These are phyloP conservation scores for Kwoniella sp. DNA, from an alignment of 768 basidiomycete genomes.

Conservation along the genomic window DNA sequence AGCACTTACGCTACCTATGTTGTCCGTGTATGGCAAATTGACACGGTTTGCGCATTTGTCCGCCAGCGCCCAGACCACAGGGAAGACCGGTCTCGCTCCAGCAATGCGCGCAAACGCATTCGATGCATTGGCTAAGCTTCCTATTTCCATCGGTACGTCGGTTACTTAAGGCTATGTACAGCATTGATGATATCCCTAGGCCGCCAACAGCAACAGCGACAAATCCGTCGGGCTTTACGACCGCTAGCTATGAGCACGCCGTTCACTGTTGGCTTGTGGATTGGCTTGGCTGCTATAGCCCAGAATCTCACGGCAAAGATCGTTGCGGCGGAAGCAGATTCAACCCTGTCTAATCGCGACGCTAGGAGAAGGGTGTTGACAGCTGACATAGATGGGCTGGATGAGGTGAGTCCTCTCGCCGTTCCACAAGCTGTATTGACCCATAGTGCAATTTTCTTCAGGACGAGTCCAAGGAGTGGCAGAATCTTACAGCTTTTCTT, in stretches of 20 bases:
- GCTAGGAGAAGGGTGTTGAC: conserved; percentile 18
- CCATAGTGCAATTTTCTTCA: conserved; percentile 36
- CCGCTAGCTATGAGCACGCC: conserved; percentile 3
- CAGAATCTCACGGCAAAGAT: conserved; percentile 22
- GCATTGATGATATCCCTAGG: conserved; percentile 10
- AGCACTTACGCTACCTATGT: conserved; percentile 1
- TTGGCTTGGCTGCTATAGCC: conserved; percentile 11
- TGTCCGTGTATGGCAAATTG: conserved; percentile 12
- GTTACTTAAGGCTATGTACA: background rate
- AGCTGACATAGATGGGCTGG: conserved; percentile 29
- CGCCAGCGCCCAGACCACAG: background rate
- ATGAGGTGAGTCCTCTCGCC: conserved; percentile 24
- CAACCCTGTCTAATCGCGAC: conserved; percentile 8
- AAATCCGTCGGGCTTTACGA: conserved; percentile 25
- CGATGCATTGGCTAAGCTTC: conserved; percentile 22
- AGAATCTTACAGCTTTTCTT: conserved; percentile 73
- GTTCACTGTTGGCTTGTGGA: conserved; percentile 16
- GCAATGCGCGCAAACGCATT: conserved; percentile 13
- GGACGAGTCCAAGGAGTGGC: conserved; percentile 78
- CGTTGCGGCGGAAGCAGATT: conserved; percentile 20
- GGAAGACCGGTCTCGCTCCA: background rate
- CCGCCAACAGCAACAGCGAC: conserved; percentile 39
- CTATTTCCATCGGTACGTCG: conserved; percentile 26
- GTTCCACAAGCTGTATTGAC: background rate
- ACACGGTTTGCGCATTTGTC: conserved; percentile 10